These are phyloP conservation scores for Russula foetens DNA, from an alignment of 768 basidiomycete species.

Conservation along the genomic window DNA sequence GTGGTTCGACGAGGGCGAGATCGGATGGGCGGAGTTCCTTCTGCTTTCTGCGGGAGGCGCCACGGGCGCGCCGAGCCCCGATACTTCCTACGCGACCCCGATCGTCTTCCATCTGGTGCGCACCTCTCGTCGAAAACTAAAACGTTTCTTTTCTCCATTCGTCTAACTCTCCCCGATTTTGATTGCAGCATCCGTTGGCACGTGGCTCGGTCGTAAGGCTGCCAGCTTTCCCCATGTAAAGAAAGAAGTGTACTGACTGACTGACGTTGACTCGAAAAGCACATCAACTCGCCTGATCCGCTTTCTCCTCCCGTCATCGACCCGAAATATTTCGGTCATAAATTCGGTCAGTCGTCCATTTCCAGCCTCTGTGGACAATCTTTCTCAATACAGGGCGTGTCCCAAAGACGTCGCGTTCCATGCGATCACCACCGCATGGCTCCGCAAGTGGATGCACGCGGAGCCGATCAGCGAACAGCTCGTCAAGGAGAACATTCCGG, in stretches of 20 bases:
- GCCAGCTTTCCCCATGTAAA: too few relatives aligned
- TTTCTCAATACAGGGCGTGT: constrained; percentile 10
- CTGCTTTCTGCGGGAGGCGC: constrained; percentile 16
- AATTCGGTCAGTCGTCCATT: constrained; percentile 9
- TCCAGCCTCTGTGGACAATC: neutral
- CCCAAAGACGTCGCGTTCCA: constrained; percentile 27
- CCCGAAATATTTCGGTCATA: constrained; percentile 31
- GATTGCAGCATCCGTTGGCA: constrained; percentile 10
- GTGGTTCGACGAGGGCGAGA: constrained; percentile 16
- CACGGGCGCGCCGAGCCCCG: neutral
- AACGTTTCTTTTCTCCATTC: neutral
- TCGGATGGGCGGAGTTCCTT: constrained; percentile 18
- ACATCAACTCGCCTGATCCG: constrained; percentile 29
- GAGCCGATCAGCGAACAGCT: constrained; percentile 10
- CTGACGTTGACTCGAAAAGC: constrained; percentile 7
- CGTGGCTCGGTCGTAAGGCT: constrained; percentile 14
- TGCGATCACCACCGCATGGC: constrained; percentile 22
- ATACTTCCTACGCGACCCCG: constrained; percentile 16
- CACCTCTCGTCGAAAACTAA: too few relatives aligned
- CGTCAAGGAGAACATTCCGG: constrained; percentile 11
- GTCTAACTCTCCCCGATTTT: neutral
- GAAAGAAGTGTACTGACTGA: neutral
- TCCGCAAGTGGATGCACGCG: constrained; percentile 19
- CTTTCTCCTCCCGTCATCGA: constrained; percentile 34
- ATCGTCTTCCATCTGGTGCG: constrained; percentile 19